Evolutionary conservation across 2,329 filamentous ascomycete genomes (phyloP).

Genomic region (Phialophora chinensis): DNA sequence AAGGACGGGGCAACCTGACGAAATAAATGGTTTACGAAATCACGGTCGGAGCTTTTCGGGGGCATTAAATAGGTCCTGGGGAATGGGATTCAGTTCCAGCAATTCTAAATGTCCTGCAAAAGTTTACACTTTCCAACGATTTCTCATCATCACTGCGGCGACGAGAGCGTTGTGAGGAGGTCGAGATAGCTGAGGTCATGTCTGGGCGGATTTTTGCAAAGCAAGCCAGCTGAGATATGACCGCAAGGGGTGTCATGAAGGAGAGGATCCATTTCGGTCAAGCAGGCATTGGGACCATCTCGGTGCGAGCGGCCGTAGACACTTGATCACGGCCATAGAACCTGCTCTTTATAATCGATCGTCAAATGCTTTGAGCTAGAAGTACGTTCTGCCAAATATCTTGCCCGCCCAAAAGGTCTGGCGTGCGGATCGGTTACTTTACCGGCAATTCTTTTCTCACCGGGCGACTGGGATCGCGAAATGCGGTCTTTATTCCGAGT

Average conservation of each 20-base stretch:
- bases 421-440: neutral
- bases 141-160: neutral
- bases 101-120: conserved; percentile 11
- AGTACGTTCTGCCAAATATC: neutral
- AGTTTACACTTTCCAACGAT: conserved; percentile 10
- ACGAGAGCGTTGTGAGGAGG: conserved; percentile 9
- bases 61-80: neutral
- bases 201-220: neutral
- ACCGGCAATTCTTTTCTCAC: neutral
- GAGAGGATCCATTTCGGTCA: conserved; percentile 3
- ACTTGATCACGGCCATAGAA: conserved; percentile 6
- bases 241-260: neutral
- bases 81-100: conserved; percentile 1
- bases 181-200: conserved; percentile 13
- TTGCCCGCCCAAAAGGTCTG: neutral
- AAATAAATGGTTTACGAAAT: conserved; percentile 32
- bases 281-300: conserved; percentile 3
- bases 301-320: neutral
- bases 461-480: conserved; percentile 1
- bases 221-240: neutral
- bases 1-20: conserved; percentile 31
- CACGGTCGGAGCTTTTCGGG: conserved; percentile 28
- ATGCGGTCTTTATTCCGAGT: conserved; percentile 13
- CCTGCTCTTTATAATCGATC: conserved; percentile 17
- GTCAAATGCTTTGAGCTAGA: neutral